Evolutionary conservation across 192 early-diverging fungal species (phyloP).

Genomic region (Umbelopsis vinacea): DNA sequence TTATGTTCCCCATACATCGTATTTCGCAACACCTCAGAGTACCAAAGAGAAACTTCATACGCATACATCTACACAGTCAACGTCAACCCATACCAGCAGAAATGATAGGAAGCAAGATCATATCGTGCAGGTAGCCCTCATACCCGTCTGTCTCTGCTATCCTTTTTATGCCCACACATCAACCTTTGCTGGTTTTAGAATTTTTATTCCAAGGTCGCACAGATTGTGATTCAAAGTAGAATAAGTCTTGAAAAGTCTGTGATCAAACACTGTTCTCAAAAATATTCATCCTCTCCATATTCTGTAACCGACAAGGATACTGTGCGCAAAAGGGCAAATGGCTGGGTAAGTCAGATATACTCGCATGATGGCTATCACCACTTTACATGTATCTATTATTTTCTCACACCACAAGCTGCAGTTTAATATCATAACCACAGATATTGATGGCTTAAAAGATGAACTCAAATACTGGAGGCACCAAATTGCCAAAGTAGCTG

Average conservation of each 20-base stretch:
- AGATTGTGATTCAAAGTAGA: slow-evolving; percentile 72
- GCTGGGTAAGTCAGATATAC: slow-evolving; percentile 57
- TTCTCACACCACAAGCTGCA: slow-evolving; percentile 19
- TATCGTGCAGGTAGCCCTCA: slow-evolving; percentile 53
- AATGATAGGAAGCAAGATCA: slow-evolving; percentile 50
- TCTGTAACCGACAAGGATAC: slow-evolving; percentile 6
- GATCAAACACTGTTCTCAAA: neutral
- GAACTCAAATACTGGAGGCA: slow-evolving; percentile 82
- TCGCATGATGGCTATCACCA: slow-evolving; percentile 3
- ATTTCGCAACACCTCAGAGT: neutral
- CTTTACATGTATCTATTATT: neutral
- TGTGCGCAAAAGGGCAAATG: slow-evolving; percentile 55
- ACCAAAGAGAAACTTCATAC: neutral
- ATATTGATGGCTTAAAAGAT: slow-evolving; percentile 72
- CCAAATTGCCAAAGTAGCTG: slow-evolving; percentile 45
- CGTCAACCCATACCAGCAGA: neutral
- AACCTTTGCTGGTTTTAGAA: slow-evolving; percentile 48
- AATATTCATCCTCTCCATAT: neutral
- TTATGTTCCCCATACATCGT: neutral
- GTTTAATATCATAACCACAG: slow-evolving; percentile 86
- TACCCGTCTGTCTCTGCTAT: too few species aligned
- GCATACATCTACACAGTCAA: neutral
- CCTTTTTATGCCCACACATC: neutral
- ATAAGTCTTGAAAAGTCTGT: slow-evolving; percentile 28
- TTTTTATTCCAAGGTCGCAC: slow-evolving; percentile 79